These are phyloP conservation scores for Aspergillus ibericus DNA, from an alignment of 2,329 filamentous ascomycete genomes.

Conservation along the genomic window DNA sequence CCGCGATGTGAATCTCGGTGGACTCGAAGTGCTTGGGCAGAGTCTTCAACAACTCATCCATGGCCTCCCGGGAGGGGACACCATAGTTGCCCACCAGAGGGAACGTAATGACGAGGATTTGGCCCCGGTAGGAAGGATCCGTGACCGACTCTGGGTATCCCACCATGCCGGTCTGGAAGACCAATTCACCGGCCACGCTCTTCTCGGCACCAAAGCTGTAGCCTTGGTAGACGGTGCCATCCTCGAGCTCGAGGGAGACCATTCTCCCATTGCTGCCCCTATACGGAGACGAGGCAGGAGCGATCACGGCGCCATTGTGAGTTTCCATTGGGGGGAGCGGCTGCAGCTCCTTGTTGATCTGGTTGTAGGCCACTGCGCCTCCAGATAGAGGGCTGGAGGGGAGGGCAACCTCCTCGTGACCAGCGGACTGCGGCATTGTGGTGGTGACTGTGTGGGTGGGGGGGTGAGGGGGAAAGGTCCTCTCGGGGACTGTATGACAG, in stretches of 20 bases:
- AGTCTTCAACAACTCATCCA: conserved; percentile 81
- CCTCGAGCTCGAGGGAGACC: conserved; percentile 87
- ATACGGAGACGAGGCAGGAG: conserved; percentile 63
- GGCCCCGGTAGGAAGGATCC: conserved; percentile 83
- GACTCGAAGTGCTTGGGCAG: conserved; percentile 93
- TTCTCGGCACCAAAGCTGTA: conserved; percentile 95
- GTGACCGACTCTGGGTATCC: conserved; percentile 95
- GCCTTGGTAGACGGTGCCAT: conserved; percentile 87
- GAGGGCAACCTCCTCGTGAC: conserved; percentile 32
- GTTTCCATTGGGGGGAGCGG: conserved; percentile 31
- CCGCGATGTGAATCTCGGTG: conserved; percentile 87
- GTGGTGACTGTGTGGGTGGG: conserved; percentile 24
- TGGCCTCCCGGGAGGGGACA: conserved; percentile 80
- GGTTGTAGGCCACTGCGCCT: conserved; percentile 40
- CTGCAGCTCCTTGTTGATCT: conserved; percentile 34
- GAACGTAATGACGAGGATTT: conserved; percentile 96
- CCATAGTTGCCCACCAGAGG: conserved; percentile 97
- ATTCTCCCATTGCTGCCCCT: conserved; percentile 57
- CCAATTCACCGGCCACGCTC: conserved; percentile 92
- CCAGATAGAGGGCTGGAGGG: conserved; percentile 43
- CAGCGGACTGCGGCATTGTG: conserved; percentile 34
- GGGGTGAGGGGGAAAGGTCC: conserved; percentile 31
- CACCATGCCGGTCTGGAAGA: conserved; percentile 99
- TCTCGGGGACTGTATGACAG: conserved; percentile 38
- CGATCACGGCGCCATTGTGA: conserved; percentile 40